A percentile compares a stretch with the other conserved stretches of the same genome.
phyloP scores from a whole-genome alignment of 1,284 basidiomycete genomes.

The Anthracocystis walkeri region DNA sequence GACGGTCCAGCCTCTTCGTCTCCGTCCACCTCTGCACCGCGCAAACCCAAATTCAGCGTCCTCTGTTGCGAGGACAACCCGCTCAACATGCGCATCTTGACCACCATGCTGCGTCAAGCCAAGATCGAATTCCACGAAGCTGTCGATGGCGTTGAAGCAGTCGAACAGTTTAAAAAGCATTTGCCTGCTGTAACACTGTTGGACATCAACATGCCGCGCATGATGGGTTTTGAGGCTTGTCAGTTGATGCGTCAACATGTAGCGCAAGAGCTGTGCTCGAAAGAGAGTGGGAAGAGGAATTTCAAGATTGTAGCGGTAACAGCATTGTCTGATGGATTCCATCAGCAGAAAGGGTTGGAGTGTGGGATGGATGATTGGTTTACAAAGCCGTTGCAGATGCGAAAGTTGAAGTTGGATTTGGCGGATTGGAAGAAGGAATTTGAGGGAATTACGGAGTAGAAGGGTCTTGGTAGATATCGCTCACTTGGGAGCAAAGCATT shows the following conservation, averaged over 20 bases:
- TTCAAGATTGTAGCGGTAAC: slow-evolving; percentile 57
- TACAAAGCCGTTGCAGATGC: slow-evolving; percentile 50
- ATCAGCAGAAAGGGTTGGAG: slow-evolving; percentile 42
- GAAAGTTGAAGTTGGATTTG: slow-evolving; percentile 30
- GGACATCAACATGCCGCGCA: slow-evolving; percentile 62
- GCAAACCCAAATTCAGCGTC: slow-evolving; percentile 38
- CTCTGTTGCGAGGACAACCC: slow-evolving; percentile 64
- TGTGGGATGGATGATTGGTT: slow-evolving; percentile 58
- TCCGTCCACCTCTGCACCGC: background rate
- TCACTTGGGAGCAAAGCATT: slow-evolving; percentile 15
- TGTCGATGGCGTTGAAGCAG: slow-evolving; percentile 52
- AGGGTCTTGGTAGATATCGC: background rate
- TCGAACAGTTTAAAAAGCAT: slow-evolving; percentile 49
- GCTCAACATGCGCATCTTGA: slow-evolving; percentile 57
- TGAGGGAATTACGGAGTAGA: slow-evolving; percentile 4
- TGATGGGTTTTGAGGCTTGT: slow-evolving; percentile 60
- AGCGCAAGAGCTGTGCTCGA: slow-evolving; percentile 2
- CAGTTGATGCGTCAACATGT: slow-evolving; percentile 43
- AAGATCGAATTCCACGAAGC: slow-evolving; percentile 49
- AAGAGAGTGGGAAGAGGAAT: slow-evolving; percentile 2
- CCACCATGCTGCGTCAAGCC: slow-evolving; percentile 41
- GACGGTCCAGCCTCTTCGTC: background rate
- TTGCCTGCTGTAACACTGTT: slow-evolving; percentile 51
- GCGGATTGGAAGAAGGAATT: slow-evolving; percentile 39
- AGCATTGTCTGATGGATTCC: slow-evolving; percentile 36